Base-by-base conservation (phyloP, 345 rosid species). In the Populus simonii region DNA sequence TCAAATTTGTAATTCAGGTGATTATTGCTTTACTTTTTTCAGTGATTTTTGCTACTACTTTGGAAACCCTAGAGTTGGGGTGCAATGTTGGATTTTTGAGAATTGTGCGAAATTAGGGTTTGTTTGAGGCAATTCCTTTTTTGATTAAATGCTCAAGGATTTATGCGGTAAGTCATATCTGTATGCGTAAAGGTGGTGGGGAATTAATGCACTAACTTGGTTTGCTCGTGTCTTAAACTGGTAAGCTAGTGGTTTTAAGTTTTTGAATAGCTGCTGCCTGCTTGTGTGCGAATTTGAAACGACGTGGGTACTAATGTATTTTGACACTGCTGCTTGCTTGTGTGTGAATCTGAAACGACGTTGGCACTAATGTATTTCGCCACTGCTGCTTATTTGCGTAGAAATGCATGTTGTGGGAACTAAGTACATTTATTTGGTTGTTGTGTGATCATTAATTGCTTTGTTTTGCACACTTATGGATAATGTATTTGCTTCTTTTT, bases 1-100 rank as follows among this genome's bases (percentile, higher is more conserved):
- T 63, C 68, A 69, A 45, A 70, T 61, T 74, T 49, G 35, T 47
- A 69, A 80, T 57, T 74, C 82, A 80, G 82, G 78, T 80, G 78
- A 74, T 74, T 79, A 29, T n/a, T 68, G n/a, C 33, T 49, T 41
- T n/a, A 23, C 27, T 62, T 57, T 69, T 39, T 74, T 23, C 51
- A 6, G 38, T 43, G 38, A 17, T 62, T 22, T 25, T 23, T 10
- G 63, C 63, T 57, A 22, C 29, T 57, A 9, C 63, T 45, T 29
- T 33, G 38, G 66, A 74, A 80, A 80, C 78, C 78, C 78, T 80
- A 74, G 78, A 57, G 55, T 41, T 73, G 68, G 55, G 11, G 20
- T 79, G 59, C 49, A 59, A 79, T 68, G 68, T 74, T 68, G 41
- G 33, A 12, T 74, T 68, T 49, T 29, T 15, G 49, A 29, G 20